These are phyloP conservation scores for Malassezia globosa DNA, from an alignment of 1,284 basidiomycete species.

Conservation along the genomic window DNA sequence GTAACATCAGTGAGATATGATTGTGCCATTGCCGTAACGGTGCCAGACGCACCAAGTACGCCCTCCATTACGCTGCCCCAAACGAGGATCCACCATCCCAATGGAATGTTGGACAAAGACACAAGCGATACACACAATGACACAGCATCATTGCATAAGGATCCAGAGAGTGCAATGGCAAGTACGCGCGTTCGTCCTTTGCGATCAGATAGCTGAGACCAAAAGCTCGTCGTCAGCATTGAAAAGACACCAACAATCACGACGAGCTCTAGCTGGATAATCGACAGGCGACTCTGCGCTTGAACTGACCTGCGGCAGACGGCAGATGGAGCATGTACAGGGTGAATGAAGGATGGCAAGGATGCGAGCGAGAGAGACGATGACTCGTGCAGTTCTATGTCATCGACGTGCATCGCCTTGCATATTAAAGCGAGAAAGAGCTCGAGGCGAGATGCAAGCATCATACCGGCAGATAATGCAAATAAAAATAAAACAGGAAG, in stretches of 20 bases:
- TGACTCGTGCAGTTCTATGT: background rate
- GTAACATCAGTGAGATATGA: slow-evolving; percentile 57
- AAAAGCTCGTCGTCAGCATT: slow-evolving; percentile 73
- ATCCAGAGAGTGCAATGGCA: slow-evolving; percentile 40
- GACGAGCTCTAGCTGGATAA: slow-evolving; percentile 51
- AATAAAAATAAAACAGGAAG: slow-evolving; percentile 32
- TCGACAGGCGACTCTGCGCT: slow-evolving; percentile 14
- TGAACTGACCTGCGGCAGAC: slow-evolving; percentile 8
- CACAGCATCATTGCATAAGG: slow-evolving; percentile 57
- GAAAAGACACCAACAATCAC: slow-evolving; percentile 68
- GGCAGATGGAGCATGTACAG: slow-evolving; percentile 4
- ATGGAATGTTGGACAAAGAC: slow-evolving; percentile 28
- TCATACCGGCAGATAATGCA: slow-evolving; percentile 29
- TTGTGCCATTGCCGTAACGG: slow-evolving; percentile 63
- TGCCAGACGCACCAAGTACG: slow-evolving; percentile 71
- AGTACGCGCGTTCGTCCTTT: slow-evolving; percentile 67
- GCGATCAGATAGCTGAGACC: slow-evolving; percentile 70
- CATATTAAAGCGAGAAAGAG: slow-evolving; percentile 38
- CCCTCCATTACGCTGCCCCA: slow-evolving; percentile 72
- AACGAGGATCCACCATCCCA: slow-evolving; percentile 64
- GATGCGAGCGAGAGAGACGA: background rate
- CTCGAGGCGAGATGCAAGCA: slow-evolving; percentile 38
- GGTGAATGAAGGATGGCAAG: background rate
- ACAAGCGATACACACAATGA: slow-evolving; percentile 49
- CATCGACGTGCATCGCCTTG: slow-evolving; percentile 20